Evolutionary conservation across 73 alveolate species (phyloP).

Genomic region (Paramecium pentaurelia): DNA sequence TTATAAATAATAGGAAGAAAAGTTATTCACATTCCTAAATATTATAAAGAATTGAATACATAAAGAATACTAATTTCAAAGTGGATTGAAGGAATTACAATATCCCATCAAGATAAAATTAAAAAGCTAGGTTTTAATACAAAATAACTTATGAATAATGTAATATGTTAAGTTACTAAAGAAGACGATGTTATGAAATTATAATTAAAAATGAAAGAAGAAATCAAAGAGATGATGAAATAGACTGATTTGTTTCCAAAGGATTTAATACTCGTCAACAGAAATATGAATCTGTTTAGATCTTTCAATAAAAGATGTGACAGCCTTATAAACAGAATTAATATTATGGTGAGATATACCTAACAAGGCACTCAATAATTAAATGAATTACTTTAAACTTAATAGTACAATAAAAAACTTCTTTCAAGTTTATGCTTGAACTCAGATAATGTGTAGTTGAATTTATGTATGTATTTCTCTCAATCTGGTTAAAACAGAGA

Average conservation of each 20-base stretch:
- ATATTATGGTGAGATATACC: constrained; percentile 40
- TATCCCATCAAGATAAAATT: constrained; percentile 67
- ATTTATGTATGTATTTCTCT: background rate
- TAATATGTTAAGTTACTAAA: constrained; percentile 64
- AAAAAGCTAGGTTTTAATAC: constrained; percentile 54
- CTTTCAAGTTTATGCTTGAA: constrained; percentile 38
- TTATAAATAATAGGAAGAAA: constrained; percentile 49
- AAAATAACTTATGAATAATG: constrained; percentile 48
- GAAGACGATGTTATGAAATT: constrained; percentile 48
- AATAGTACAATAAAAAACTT: constrained; percentile 22
- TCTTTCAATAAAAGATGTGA: constrained; percentile 45
- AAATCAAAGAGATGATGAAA: constrained; percentile 30
- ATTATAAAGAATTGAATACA: constrained; percentile 15
- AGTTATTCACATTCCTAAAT: constrained; percentile 62
- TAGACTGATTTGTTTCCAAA: constrained; percentile 45
- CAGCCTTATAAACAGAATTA: constrained; percentile 18
- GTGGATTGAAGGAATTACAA: constrained; percentile 73
- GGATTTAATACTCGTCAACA: constrained; percentile 40
- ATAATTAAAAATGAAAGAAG: constrained; percentile 47
- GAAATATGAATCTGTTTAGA: constrained; percentile 58
- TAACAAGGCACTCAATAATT: background rate
- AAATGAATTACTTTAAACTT: background rate
- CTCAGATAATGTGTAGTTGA: background rate
- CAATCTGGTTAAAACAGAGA: background rate
- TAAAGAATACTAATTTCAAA: constrained; percentile 67